Percentiles rank a stretch among this genome's conserved stretches.
phyloP scores from a whole-genome alignment of 176 grass and related monocot species.

The Saccharum officinarum region DNA sequence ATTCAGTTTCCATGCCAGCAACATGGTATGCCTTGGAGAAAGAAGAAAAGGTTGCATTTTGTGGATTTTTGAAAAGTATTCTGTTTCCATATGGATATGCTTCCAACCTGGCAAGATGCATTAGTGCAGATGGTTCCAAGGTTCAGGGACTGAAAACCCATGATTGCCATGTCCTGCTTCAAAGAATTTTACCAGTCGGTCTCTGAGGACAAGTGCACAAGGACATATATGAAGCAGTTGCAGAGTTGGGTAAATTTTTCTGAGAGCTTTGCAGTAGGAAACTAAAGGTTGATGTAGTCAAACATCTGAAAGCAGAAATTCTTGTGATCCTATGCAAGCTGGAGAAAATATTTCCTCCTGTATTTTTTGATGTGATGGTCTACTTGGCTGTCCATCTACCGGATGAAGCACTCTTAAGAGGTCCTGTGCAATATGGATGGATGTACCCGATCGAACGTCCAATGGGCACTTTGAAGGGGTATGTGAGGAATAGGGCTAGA shows the following conservation, averaged over 20 bases:
- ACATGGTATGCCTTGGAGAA: background rate
- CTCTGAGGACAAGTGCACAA: no score
- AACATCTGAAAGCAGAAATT: background rate
- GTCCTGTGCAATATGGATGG: background rate
- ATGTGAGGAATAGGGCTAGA: no score
- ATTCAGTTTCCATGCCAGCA: no score
- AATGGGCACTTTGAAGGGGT: background rate
- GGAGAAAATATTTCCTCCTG: conserved; percentile 15
- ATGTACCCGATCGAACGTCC: background rate
- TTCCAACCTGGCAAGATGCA: no score
- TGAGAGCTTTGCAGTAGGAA: no score
- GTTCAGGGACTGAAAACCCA: no score
- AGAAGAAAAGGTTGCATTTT: background rate
- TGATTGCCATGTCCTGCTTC: no score
- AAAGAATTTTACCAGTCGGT: no score
- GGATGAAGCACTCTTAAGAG: background rate
- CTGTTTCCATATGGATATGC: conserved; percentile 1
- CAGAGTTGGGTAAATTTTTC: no score
- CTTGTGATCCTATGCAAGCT: conserved; percentile 25
- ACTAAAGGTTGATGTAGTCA: no score
- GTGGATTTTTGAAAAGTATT: background rate
- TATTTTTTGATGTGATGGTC: background rate
- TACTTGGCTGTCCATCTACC: background rate
- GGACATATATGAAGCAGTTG: no score
- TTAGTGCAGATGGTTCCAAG: no score